Percentiles rank a stretch among this genome's conserved stretches.
Evolutionary conservation across 1,284 basidiomycete species (phyloP).

Genomic region (Pseudomicrostroma phylloplanum): DNA sequence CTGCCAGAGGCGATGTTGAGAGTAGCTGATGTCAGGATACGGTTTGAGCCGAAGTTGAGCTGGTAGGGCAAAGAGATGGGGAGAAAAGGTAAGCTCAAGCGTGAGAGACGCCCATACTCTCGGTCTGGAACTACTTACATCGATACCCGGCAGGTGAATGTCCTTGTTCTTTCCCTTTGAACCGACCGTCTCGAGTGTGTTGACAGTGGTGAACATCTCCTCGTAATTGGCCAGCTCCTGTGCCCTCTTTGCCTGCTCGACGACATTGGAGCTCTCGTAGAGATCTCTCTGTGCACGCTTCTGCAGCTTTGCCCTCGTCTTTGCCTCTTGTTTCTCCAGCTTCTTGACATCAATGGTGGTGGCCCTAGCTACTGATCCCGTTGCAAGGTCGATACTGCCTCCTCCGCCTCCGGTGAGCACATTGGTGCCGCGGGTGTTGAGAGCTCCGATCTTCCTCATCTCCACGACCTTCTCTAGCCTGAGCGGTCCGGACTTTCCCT

Average conservation of each 20-base stretch:
- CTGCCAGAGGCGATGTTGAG: constrained; percentile 32
- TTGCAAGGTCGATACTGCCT: constrained; percentile 65
- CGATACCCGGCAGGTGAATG: constrained; percentile 89
- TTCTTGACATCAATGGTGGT: constrained; percentile 93
- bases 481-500: constrained; percentile 58
- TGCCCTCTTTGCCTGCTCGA: constrained; percentile 80
- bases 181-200: constrained; percentile 77
- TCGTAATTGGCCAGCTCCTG: constrained; percentile 85
- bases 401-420: constrained; percentile 19
- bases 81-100: not conserved
- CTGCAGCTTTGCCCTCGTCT: constrained; percentile 95
- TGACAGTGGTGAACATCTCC: constrained; percentile 99
- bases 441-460: constrained; percentile 67
- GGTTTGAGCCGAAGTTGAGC: constrained; percentile 63
- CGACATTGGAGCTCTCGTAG: constrained; percentile 90
- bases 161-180: constrained; percentile 68
- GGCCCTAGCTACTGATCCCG: constrained; percentile 89
- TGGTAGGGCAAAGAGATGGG: not conserved
- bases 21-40: constrained; percentile 67
- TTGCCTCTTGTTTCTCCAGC: constrained; percentile 96
- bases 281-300: constrained; percentile 75
- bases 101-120: not conserved
- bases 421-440: constrained; percentile 46
- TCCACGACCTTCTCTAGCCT: constrained; percentile 90
- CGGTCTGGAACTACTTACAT: constrained; percentile 48